phyloP scores from a whole-genome alignment of 2,329 filamentous ascomycete species.

The Pseudocercospora macadamiae region DNA sequence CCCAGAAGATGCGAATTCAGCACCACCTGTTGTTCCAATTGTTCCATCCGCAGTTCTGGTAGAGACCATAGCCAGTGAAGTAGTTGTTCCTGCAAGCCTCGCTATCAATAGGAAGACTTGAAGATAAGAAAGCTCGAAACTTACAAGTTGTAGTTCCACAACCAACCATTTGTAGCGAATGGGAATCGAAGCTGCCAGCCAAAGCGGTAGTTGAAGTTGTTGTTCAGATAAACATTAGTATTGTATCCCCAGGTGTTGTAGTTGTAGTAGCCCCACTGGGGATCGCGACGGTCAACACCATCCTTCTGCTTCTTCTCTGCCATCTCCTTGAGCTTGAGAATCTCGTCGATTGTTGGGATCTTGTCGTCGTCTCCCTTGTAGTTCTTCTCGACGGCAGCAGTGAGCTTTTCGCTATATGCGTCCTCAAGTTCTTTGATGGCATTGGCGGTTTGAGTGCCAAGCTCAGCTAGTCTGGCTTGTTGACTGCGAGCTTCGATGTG shows the following conservation, averaged over 20 bases:
- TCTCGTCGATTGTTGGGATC: background rate
- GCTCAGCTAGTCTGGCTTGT: background rate
- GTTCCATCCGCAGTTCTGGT: background rate
- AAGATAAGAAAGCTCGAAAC: background rate
- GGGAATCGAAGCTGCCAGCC: background rate
- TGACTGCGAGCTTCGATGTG: background rate
- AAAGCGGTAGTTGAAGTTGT: background rate
- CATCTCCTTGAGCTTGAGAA: background rate
- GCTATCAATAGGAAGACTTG: background rate
- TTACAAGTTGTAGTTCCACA: background rate
- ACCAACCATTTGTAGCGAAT: background rate
- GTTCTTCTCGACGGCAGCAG: background rate
- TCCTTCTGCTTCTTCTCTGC: background rate
- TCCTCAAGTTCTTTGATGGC: background rate
- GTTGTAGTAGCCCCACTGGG: background rate
- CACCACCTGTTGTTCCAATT: too few relatives aligned
- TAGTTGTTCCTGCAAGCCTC: background rate
- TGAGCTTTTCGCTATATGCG: background rate
- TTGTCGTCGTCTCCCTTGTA: background rate
- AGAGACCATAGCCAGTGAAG: background rate
- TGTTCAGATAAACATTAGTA: too few relatives aligned
- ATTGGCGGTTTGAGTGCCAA: background rate
- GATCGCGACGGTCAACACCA: background rate
- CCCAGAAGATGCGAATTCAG: too few relatives aligned
- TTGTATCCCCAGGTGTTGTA: too few relatives aligned